Conservation (phyloP, 371 early-diverging fungal species). For the Mortierella sp. region DNA sequence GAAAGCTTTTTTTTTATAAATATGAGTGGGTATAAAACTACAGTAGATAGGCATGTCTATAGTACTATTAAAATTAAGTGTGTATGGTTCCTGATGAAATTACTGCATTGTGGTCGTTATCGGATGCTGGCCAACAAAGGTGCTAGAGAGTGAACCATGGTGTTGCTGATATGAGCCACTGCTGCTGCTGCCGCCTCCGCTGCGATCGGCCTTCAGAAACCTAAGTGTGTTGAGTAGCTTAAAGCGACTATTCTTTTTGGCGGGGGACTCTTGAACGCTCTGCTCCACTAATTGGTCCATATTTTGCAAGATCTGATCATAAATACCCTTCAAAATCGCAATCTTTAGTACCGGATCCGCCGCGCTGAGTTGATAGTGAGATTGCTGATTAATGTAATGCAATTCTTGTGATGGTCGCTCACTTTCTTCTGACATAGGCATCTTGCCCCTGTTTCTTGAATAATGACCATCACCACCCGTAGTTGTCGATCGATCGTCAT, state of each 20-base stretch:
- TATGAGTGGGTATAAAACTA: slow-evolving; percentile 1
- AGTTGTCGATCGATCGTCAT: slow-evolving; percentile 29
- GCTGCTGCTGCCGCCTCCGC: slow-evolving; percentile 10
- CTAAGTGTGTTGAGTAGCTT: slow-evolving; percentile 41
- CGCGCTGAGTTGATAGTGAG: slow-evolving; percentile 14
- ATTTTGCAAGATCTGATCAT: slow-evolving; percentile 58
- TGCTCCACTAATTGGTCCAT: slow-evolving; percentile 47
- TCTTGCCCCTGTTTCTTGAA: slow-evolving; percentile 14
- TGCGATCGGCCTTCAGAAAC: slow-evolving; percentile 46
- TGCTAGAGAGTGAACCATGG: slow-evolving; percentile 24
- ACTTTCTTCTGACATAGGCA: not conserved
- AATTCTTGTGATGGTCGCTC: slow-evolving; percentile 10
- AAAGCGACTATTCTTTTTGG: slow-evolving; percentile 50
- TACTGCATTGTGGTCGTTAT: slow-evolving; percentile 17
- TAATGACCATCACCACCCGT: slow-evolving; percentile 16
- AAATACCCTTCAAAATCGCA: slow-evolving; percentile 57
- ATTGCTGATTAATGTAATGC: slow-evolving; percentile 18
- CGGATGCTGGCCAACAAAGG: slow-evolving; percentile 10
- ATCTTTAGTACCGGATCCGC: slow-evolving; percentile 57
- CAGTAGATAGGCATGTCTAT: not conserved
- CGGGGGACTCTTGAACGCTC: slow-evolving; percentile 41
- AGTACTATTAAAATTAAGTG: not conserved
- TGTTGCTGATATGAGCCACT: slow-evolving; percentile 22
- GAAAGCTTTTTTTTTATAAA: not conserved
- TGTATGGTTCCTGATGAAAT: not conserved